Conservation (phyloP, 371 early-diverging fungal genomes). For the Globomyces sp. region DNA sequence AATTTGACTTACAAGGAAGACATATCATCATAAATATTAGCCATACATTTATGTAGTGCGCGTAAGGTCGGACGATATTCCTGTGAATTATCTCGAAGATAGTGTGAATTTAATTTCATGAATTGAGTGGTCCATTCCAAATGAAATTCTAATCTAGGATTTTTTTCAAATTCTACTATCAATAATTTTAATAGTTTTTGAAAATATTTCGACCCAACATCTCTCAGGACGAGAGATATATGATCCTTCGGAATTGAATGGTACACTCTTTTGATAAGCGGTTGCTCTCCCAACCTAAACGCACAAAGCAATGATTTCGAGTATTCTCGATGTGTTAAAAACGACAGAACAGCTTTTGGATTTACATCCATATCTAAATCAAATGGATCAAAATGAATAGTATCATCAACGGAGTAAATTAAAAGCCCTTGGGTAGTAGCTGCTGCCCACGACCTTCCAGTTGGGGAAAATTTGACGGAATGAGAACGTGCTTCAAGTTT, state of each 20-base stretch:
- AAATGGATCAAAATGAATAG: constrained; percentile 92
- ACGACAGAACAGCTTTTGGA: constrained; percentile 75
- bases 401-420: constrained; percentile 91
- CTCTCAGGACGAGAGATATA: constrained; percentile 69
- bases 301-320: constrained; percentile 87
- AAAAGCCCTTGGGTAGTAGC: constrained; percentile 95
- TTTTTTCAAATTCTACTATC: constrained; percentile 66
- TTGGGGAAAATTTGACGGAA: constrained; percentile 87
- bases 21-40: constrained; percentile 68
- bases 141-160: constrained; percentile 84
- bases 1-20: constrained; percentile 60
- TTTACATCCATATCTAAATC: constrained; percentile 95
- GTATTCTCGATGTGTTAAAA: constrained; percentile 71
- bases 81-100: constrained; percentile 73
- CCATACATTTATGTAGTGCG: constrained; percentile 73
- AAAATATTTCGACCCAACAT: constrained; percentile 81
- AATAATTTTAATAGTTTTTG: constrained; percentile 79
- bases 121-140: constrained; percentile 76
- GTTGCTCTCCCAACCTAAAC: constrained; percentile 81
- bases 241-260: constrained; percentile 77
- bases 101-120: constrained; percentile 77
- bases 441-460: constrained; percentile 92
- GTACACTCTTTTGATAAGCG: constrained; percentile 71
- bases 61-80: constrained; percentile 75
- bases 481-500: constrained; percentile 79